Evolutionary conservation across 2,329 filamentous ascomycete genomes (phyloP), one percentile per base, ranked within the genome.

Genomic region (Colletotrichum caudatum): DNA sequence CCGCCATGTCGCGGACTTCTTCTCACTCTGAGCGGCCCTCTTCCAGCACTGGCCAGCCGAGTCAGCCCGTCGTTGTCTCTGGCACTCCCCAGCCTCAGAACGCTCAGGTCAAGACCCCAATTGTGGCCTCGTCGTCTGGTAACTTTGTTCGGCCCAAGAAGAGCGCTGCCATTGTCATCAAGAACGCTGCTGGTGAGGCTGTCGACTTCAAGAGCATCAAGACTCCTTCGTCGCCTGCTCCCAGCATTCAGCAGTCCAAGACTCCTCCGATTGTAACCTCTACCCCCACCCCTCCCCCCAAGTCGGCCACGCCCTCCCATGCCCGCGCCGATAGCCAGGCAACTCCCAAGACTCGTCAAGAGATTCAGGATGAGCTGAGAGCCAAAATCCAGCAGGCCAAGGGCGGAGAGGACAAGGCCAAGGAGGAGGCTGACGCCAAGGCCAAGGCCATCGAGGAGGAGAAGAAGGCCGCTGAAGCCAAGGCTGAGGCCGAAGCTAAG

Each of bases 341-440:
- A 26, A 86, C 86, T 33, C 84, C 84, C 53, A 96, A 96, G 87
- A 92, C 92, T 1, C 89, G 90, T 46, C 92, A 95, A 79, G 93
- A 97, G 82, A 94, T 94, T 74, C 91, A 92, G 70, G 90, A 93
- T 75, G 94, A 97, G 82, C 93, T 95, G 78, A 92, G 92, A 81
- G 90, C 93, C 79, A 92, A 94, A 79, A 91, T 97, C 78, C 90
- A 91, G 78, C 88, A 89, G 64, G 89, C 90, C 66, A 85, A 84
- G 2, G 80, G 77, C 39, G 76, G 78, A 23, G 75, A 69, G 35
- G 76, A 76, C 29, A 79, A 80, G 72, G 74, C 78, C 33, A 78
- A 78, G 71, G 74, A 77, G 33, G 77, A 77, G 39, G 84, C 86
- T 72, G 81, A 78, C 53, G 78, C 75, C 3, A 76, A 85, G 33